A percentile compares a stretch with the other conserved stretches of the same genome.
Evolutionary conservation across 2,329 filamentous ascomycete genomes (phyloP).

Genomic region (Neofusicoccum ribis): DNA sequence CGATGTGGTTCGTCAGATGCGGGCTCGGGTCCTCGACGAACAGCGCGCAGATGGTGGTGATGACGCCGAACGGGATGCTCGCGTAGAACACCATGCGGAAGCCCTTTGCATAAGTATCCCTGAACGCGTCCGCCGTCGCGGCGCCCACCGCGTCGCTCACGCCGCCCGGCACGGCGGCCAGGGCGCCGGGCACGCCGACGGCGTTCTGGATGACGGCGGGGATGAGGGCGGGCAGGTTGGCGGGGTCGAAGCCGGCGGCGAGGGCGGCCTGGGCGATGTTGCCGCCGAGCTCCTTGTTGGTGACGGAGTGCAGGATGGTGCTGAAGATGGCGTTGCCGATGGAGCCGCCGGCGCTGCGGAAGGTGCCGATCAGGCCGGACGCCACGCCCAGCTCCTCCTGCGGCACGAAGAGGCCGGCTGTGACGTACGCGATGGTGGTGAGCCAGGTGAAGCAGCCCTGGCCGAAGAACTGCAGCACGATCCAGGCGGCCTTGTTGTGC

Average conservation of each 20-base stretch:
- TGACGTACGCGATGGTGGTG: constrained; percentile 26
- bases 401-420: constrained; percentile 26
- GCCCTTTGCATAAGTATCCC: constrained; percentile 32
- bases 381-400: constrained; percentile 27
- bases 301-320: constrained; percentile 26
- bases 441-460: constrained; percentile 28
- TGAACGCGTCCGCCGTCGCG: constrained; percentile 27
- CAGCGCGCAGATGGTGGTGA: constrained; percentile 25
- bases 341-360: constrained; percentile 25
- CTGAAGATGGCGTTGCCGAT: constrained; percentile 28
- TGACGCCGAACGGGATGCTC: constrained; percentile 29
- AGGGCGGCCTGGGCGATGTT: constrained; percentile 33
- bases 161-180: constrained; percentile 21
- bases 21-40: constrained; percentile 31
- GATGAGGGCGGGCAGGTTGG: constrained; percentile 27
- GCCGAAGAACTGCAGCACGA: constrained; percentile 28
- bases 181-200: constrained; percentile 29
- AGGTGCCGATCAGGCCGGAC: constrained; percentile 27
- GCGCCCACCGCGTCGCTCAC: constrained; percentile 21
- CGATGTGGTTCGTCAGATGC: constrained; percentile 35
- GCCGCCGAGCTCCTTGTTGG: constrained; percentile 29
- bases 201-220: constrained; percentile 34
- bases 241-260: constrained; percentile 26
- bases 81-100: constrained; percentile 30
- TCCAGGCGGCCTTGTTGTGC: constrained; percentile 24